Evolutionary conservation across 257 asterid species (phyloP), one percentile per base, ranked within the genome.

Genomic region (Jacaranda mimosifolia): DNA sequence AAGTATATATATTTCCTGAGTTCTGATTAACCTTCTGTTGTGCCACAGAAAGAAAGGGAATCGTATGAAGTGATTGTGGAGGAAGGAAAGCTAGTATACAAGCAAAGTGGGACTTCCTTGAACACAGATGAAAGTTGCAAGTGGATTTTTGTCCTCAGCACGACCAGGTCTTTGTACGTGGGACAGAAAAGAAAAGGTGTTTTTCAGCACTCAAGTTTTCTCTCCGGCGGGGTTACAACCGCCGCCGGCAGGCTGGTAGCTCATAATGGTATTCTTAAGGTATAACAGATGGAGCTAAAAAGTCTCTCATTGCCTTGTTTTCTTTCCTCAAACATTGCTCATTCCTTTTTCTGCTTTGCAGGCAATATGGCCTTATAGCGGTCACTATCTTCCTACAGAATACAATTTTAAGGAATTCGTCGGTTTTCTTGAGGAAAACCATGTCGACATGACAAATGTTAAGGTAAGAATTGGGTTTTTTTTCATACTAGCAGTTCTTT

Each of bases 361-460:
- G 92, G 90, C 87, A 39, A 83, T 92, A 59, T 91, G 97, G 96
- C 98, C 93, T 26, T 81, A 92, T 70, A 92, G 97, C 21, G 97
- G 97, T 8, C 97, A 92, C 73, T 92, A 92, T 79, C 92, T 87
- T 43, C 98, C 98, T 1, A 93, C 98, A 0, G 93, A 89, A 73
- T 97, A 91, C 38, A 89, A 89, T 71, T 91, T 93, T 42, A 80
- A 82, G 78, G 94, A 87, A 72, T 89, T 91, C 84, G 76, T 91
- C 51, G 36, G 64, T 66, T 92, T 92, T 67, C 91, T 92, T 21
- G 85, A 87, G 73, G 93, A 89, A 65, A 81, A 89, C 74, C 79
- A 74, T 59, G 91, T 91, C 9, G 96, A 93, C 63, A 68, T 93
- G 82, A 77, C 85, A 17, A 83, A 84, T 65, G 91, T 91, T 14